Evolutionary conservation across 2,329 filamentous ascomycete species (phyloP), one percentile per base, ranked within the genome.

Genomic region (Metarhizium robertsii): DNA sequence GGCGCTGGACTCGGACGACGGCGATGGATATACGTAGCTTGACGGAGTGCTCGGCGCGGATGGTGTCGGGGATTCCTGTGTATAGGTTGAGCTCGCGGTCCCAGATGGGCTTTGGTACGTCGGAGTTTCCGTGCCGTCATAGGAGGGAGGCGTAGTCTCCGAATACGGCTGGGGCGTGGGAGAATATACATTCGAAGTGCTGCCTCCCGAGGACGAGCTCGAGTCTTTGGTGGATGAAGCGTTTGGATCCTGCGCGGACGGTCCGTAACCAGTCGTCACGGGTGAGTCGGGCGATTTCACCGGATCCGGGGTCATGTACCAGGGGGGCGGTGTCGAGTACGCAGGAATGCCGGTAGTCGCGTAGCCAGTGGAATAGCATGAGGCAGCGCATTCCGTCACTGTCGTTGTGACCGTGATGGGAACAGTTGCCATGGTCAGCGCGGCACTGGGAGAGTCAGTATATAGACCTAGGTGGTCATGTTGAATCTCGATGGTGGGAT

Each of bases 341-440:
- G 18, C 7, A 3, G n/a, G n/a, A 7, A 20, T 8, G 8, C 4
- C 18, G 7, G 40, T 14, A 16, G 40, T 36, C 32, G 16, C 16
- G 34, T 18, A 47, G 32, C 47, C 42, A n/a, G 59, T 58, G 34
- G 58, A 55, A 50, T 61, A 64, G 51, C 60, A 65, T 10, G 63
- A 63, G 3, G 64, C 58, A 1, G 65, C 63, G 47, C 66, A 72
- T 10, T 58, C 64, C 0, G 63, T 66, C 29, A 66, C 59, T 2
- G 68, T 69, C 46, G 52, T 50, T 6, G 67, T 69, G 20, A 70
- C 63, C 8, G 70, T 72, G 6, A 68, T 57, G 2, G 67, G 67
- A 4, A 25, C 43, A 6, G 61, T 60, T 34, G 67, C 66, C 20
- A 25, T 54, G 18, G 59, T 66, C 18, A 63, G 36, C 38, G 59